Evolutionary conservation across 169 alveolate species (phyloP), one percentile per base, ranked within the genome.

Genomic region (Plasmodium relictum): DNA sequence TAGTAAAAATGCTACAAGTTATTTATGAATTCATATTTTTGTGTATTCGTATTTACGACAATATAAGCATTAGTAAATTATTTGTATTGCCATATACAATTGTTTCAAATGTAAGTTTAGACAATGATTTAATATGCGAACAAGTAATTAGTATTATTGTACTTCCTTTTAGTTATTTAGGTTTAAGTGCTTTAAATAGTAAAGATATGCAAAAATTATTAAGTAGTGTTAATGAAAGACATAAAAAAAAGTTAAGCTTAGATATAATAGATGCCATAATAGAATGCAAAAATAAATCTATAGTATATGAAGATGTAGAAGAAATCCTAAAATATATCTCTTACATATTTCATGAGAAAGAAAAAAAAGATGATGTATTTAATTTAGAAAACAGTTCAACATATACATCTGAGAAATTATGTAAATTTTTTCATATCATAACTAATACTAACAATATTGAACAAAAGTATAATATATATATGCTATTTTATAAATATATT

Each of bases 391-490:
- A 70, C 56, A 20, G 59, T 54, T 24, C 65, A 18, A 26, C 61
- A 0, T 78, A 78, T n/a, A 58, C 78, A 42, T 54, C 78, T 8
- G 73, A 78, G 50, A 78, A 78, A 45, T 63, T 78, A 70, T 78
- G 78, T 24, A 78, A 78, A 78, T 78, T 78, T 52, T 78, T 78
- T 78, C 78, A 78, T 70, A 78, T 78, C 16, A 78, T 78, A n/a
- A 78, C 89, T 0, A 78, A 78, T 22, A 78, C 89, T 18, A 31
- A 78, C 5, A 56, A 78, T 42, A 78, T 78, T 14, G 89, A 78
- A 5, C 31, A 37, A 16, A 65, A 69, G 16, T 78, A 78, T 42
- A 78, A 78, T 22, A 78, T 66, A 18, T 62, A 58, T 22, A 78
- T 78, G 62, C 22, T 78, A 42, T 78, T 78, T 65, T 58, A 63